phyloP scores from a whole-genome alignment of 1,139 yeast species.

The Kurtzmaniella quercitrusa region DNA sequence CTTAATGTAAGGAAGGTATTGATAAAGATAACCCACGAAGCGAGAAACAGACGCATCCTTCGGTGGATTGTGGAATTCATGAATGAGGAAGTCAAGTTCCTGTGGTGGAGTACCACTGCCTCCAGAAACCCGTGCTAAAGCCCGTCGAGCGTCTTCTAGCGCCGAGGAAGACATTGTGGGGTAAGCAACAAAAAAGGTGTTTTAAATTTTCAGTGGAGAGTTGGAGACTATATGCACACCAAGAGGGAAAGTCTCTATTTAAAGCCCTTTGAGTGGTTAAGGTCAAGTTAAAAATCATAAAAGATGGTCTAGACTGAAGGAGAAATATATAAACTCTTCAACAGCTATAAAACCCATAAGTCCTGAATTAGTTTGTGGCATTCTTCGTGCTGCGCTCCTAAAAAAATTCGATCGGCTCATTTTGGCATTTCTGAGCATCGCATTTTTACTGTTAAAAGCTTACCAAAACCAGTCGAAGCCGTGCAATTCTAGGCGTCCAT shows the following conservation, averaged over 20 bases:
- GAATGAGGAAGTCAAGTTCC: constrained; percentile 46
- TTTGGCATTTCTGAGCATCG: not conserved
- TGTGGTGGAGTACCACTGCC: constrained; percentile 22
- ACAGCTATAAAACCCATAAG: too few species aligned
- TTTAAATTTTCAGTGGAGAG: not conserved
- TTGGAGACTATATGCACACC: not conserved
- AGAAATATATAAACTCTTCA: too few species aligned
- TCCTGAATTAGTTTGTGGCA: too few species aligned
- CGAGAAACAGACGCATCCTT: constrained; percentile 29
- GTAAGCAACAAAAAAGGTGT: not conserved
- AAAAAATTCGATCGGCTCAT: not conserved
- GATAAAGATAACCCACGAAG: constrained; percentile 50
- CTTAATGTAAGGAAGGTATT: constrained; percentile 60
- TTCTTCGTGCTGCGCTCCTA: not conserved
- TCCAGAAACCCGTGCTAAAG: constrained; percentile 2
- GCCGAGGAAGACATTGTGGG: constrained; percentile 1
- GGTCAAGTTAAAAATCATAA: too few species aligned
- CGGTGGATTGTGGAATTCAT: constrained; percentile 41
- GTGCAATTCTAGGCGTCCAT: not conserved
- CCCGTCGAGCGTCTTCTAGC: not conserved
- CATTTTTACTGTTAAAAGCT: not conserved
- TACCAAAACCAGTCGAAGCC: not conserved
- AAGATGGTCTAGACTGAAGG: too few species aligned
- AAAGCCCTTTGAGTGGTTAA: too few species aligned
- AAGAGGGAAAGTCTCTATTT: not conserved